Conservation (phyloP, 2,329 filamentous ascomycete genomes). For the Cladosporium sp. region DNA sequence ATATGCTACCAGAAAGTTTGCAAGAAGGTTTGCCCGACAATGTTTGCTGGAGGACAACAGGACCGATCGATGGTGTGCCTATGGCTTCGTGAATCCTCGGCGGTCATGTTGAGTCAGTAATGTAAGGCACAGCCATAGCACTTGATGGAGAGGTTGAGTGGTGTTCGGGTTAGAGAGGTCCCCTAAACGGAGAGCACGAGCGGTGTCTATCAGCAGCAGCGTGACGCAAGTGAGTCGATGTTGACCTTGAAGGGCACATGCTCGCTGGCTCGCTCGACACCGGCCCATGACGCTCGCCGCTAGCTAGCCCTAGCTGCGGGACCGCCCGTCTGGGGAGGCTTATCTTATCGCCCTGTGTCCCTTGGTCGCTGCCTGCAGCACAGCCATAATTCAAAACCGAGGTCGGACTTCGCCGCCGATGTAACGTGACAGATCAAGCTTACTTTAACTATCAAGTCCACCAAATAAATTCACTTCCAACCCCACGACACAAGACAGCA, state of each 20-base stretch:
- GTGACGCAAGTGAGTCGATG: background rate
- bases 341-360: background rate
- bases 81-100: constrained; percentile 1
- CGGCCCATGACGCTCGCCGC: background rate
- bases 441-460: background rate
- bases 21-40: constrained; percentile 11
- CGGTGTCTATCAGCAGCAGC: background rate
- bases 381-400: background rate
- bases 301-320: background rate
- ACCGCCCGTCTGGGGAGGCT: background rate
- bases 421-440: background rate
- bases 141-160: background rate
- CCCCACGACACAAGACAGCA: background rate
- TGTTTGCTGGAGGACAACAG: background rate
- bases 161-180: background rate
- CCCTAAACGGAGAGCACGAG: background rate
- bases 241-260: constrained; percentile 9
- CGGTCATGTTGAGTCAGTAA: constrained; percentile 10
- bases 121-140: constrained; percentile 1
- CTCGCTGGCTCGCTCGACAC: background rate
- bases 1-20: constrained; percentile 13
- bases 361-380: background rate
- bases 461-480: background rate
- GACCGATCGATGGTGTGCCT: constrained; percentile 9
- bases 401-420: background rate